Conservation (phyloP, 2,329 filamentous ascomycete genomes). For the Ustilaginoidea virens region DNA sequence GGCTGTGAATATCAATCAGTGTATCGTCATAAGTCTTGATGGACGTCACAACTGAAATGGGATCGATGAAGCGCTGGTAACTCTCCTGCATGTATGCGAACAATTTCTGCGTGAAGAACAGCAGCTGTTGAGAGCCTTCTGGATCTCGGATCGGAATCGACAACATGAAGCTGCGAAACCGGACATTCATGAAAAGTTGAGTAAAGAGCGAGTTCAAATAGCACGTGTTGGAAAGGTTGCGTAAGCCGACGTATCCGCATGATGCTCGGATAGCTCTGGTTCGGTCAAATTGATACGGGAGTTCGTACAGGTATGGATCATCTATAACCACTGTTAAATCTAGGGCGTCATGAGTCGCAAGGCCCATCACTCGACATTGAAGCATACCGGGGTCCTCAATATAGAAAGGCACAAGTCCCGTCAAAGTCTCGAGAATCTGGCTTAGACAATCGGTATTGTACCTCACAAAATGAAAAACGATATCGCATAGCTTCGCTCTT, state of each 20-base stretch:
- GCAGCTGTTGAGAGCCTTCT: slow-evolving; percentile 45
- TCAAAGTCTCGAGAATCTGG: slow-evolving; percentile 29
- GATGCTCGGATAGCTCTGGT: slow-evolving; percentile 53
- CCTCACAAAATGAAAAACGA: slow-evolving; percentile 41
- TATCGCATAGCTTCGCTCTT: slow-evolving; percentile 42
- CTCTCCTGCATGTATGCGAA: slow-evolving; percentile 81
- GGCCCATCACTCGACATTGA: background rate
- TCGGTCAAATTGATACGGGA: slow-evolving; percentile 48
- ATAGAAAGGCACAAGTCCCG: slow-evolving; percentile 22
- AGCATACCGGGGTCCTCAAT: slow-evolving; percentile 23
- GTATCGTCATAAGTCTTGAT: slow-evolving; percentile 74
- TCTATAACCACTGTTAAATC: slow-evolving; percentile 10
- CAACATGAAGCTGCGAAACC: slow-evolving; percentile 77
- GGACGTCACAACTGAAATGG: slow-evolving; percentile 53
- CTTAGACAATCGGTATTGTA: slow-evolving; percentile 32
- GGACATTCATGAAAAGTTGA: slow-evolving; percentile 89
- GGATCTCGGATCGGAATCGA: slow-evolving; percentile 39
- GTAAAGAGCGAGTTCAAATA: slow-evolving; percentile 92
- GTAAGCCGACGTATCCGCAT: slow-evolving; percentile 77
- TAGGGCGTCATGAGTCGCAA: no score
- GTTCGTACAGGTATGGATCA: slow-evolving; percentile 44
- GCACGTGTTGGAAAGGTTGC: slow-evolving; percentile 88
- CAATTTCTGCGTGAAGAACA: slow-evolving; percentile 63
- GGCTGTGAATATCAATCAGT: slow-evolving; percentile 69
- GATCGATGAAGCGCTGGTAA: slow-evolving; percentile 57